Conservation (phyloP, 768 basidiomycete genomes). For the Mycena galericulata region DNA sequence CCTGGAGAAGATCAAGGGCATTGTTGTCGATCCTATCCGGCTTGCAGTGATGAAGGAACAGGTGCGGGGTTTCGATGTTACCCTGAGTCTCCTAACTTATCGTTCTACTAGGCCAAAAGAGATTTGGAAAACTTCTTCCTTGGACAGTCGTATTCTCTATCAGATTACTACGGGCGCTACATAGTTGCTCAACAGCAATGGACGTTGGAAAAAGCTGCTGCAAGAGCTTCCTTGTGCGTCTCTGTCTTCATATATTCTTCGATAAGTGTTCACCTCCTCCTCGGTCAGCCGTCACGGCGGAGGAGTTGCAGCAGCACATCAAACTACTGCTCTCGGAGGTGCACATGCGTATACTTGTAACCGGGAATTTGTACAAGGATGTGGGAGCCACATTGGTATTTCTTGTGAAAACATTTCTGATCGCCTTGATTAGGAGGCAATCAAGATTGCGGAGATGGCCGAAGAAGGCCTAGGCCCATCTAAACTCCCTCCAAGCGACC, state of each 20-base stretch:
- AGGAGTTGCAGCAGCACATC: conserved; percentile 77
- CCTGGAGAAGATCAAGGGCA: conserved; percentile 71
- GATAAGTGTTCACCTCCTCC: not conserved
- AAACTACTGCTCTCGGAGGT: conserved; percentile 69
- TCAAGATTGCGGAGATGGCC: conserved; percentile 74
- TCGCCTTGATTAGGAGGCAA: conserved; percentile 70
- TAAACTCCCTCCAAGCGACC: conserved; percentile 65
- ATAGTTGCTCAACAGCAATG: conserved; percentile 78
- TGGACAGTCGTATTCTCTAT: conserved; percentile 83
- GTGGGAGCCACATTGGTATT: conserved; percentile 56
- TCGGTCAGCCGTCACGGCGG: conserved; percentile 71
- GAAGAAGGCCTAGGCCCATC: conserved; percentile 74
- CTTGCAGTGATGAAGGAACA: conserved; percentile 88
- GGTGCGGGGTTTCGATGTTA: conserved; percentile 54
- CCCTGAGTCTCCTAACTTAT: conserved; percentile 8
- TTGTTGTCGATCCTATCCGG: conserved; percentile 76
- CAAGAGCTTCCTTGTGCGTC: conserved; percentile 79
- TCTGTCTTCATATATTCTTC: not conserved
- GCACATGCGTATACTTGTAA: conserved; percentile 77
- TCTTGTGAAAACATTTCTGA: conserved; percentile 1
- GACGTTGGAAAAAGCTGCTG: conserved; percentile 82
- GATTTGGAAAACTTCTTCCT: conserved; percentile 91
- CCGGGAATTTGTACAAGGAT: conserved; percentile 89
- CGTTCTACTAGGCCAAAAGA: conserved; percentile 67
- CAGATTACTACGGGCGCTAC: conserved; percentile 81